phyloP scores from a whole-genome alignment of 2,329 filamentous ascomycete species.

The Onygena corvina region DNA sequence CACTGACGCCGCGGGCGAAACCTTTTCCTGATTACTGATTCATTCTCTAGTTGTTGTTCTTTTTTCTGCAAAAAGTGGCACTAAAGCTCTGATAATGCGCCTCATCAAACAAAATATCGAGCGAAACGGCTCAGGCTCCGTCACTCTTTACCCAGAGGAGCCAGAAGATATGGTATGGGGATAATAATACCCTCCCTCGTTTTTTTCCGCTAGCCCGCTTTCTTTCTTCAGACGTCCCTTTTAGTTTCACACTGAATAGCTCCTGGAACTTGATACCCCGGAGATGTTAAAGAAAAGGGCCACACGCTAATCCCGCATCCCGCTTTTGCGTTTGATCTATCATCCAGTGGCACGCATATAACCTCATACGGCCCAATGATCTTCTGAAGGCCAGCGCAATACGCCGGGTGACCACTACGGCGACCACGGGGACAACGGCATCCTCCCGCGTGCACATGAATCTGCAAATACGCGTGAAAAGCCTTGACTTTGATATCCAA shows the following conservation, averaged over 20 bases:
- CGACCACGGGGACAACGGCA: slow-evolving; percentile 46
- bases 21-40: not conserved
- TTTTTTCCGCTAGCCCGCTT: not conserved
- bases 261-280: not conserved
- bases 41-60: no score
- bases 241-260: not conserved
- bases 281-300: not conserved
- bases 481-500: slow-evolving; percentile 57
- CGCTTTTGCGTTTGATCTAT: not conserved
- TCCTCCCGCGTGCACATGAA: slow-evolving; percentile 54
- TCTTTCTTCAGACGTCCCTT: not conserved
- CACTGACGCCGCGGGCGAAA: not conserved
- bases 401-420: slow-evolving; percentile 51
- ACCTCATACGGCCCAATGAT: slow-evolving; percentile 56
- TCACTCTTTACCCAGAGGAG: slow-evolving; percentile 58
- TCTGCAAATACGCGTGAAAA: slow-evolving; percentile 53
- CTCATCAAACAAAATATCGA: slow-evolving; percentile 57
- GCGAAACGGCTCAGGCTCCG: slow-evolving; percentile 52
- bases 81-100: slow-evolving; percentile 39
- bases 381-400: slow-evolving; percentile 54
- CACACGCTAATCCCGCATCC: slow-evolving; percentile 1
- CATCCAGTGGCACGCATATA: slow-evolving; percentile 59
- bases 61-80: no score
- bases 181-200: not conserved
- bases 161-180: slow-evolving; percentile 58